Evolutionary conservation across 768 basidiomycete species (phyloP).

Genomic region (Termitomyces sp.): DNA sequence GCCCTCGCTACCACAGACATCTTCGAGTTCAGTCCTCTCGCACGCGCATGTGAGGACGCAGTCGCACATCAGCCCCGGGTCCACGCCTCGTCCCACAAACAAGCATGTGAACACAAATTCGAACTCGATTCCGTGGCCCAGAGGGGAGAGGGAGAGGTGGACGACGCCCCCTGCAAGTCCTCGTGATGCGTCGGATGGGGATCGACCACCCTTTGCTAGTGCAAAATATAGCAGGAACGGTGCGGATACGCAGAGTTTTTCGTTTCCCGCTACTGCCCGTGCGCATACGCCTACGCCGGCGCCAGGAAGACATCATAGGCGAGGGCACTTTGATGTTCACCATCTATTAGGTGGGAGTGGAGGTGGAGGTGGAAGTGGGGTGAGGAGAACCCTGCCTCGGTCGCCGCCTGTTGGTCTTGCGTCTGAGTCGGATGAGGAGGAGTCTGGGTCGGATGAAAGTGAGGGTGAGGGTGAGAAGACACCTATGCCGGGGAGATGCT

Average conservation of each 20-base stretch:
- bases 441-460: background rate
- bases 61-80: constrained; percentile 37
- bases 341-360: background rate
- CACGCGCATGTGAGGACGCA: constrained; percentile 32
- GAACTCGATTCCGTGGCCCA: constrained; percentile 39
- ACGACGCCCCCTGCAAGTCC: constrained; percentile 41
- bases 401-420: constrained; percentile 27
- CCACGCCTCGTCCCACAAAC: background rate
- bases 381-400: constrained; percentile 46
- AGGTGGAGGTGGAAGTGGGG: background rate
- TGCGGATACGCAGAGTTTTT: constrained; percentile 22
- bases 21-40: background rate
- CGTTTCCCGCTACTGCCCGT: constrained; percentile 17
- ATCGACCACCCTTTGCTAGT: constrained; percentile 1
- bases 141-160: constrained; percentile 3
- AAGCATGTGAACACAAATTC: constrained; percentile 18
- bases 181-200: constrained; percentile 27
- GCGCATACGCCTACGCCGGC: background rate
- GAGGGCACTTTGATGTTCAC: constrained; percentile 40
- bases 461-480: constrained; percentile 6
- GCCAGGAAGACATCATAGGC: constrained; percentile 45
- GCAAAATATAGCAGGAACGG: background rate
- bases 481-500: constrained; percentile 25
- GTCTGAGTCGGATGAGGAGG: background rate
- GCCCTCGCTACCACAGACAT: background rate